Evolutionary conservation across 169 alveolate genomes (phyloP).

Genomic region (Perkinsus chesapeaki): DNA sequence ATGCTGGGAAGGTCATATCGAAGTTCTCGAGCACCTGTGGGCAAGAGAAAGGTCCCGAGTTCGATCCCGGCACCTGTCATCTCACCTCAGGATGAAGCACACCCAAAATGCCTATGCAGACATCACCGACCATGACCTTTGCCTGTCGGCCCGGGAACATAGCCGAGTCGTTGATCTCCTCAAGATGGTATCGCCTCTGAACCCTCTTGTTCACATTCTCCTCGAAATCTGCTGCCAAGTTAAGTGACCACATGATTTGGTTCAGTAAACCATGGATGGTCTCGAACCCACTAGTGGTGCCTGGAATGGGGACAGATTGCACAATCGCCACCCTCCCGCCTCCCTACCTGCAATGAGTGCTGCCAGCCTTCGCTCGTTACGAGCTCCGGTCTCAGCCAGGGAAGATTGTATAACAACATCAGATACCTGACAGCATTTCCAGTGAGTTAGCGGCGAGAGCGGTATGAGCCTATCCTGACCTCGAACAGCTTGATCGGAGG

Average conservation of each 20-base stretch:
- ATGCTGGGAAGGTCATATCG: neutral
- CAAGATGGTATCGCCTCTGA: neutral
- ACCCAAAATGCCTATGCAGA: neutral
- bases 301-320: neutral
- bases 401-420: neutral
- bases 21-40: neutral
- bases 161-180: neutral
- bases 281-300: neutral
- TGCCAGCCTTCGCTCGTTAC: neutral
- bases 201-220: neutral
- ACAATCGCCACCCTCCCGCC: neutral
- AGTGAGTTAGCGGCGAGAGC: conserved; percentile 44
- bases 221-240: neutral
- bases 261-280: neutral
- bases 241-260: neutral
- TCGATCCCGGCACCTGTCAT: neutral
- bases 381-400: neutral
- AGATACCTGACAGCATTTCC: neutral
- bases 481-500: conserved; percentile 88
- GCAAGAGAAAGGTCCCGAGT: neutral
- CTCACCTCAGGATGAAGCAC: neutral
- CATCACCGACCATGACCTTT: neutral
- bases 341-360: neutral
- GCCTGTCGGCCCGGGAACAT: conserved; percentile 1
- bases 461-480: conserved; percentile 77